Base-by-base conservation (phyloP, 169 alveolate genomes). In the Cryptosporidium viatorum region DNA sequence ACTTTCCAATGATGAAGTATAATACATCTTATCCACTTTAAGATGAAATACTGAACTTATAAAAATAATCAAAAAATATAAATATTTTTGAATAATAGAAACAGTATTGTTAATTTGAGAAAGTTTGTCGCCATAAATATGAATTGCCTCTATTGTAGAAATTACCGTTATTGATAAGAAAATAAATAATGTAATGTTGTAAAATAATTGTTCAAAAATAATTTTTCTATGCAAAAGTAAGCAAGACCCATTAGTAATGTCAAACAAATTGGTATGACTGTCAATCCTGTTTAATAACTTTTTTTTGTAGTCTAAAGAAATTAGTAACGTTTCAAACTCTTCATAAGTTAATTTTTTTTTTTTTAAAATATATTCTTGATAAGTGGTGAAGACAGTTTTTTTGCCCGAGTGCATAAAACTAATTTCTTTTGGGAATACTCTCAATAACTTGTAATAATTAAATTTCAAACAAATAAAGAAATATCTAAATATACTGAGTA, bases 311-410 rank as follows among this genome's bases (percentile, higher is more conserved):
- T 73, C 86, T 23, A 73, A 43, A 18, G 86, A 73, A 51, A 37
- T 33, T 7, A 73, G 26, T 73, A 73, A 35, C 68, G 10, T 51
- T 21, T 73, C 86, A 51, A 73, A 73, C 18, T 73, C 86, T 18
- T 52, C 41, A 58, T 73, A 73, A 37, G 43, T n/a, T 55, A 73
- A 9, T 26, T 73, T 55, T 50, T n/a, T 55, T 8, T 55, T 55
- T 3, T 55, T 55, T 55, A 12, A 55, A 55, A 55, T 55, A 12
- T 23, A 55, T n/a, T 55, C 67, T 26, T 55, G 67, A 21, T 55
- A 55, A 55, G 37, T 55, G 9, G 35, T 21, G 14, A 5, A 8
- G 5, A 2, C n/a, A 8, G 31, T 55, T 55, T 55, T 55, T 23
- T 26, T 55, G 23, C 0, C 2, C 6, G 4, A 21, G 0, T 26